Conservation (phyloP, 2,329 filamentous ascomycete genomes). For the Myriosclerotinia duriaeana region DNA sequence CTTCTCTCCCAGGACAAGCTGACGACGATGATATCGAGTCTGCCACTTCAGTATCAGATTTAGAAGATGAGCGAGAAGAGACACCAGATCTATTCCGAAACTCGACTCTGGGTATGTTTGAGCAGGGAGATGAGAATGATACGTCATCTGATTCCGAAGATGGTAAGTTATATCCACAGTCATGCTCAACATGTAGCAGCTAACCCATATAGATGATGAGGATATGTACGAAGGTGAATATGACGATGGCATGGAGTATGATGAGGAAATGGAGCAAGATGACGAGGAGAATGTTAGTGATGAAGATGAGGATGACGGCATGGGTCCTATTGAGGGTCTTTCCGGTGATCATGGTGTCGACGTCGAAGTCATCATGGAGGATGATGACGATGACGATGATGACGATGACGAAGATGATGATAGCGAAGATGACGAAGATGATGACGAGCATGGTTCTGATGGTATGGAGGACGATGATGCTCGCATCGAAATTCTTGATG, state of each 20-base stretch:
- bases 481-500: slow-evolving; percentile 60
- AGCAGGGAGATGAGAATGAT: slow-evolving; percentile 76
- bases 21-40: slow-evolving; percentile 87
- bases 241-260: slow-evolving; percentile 89
- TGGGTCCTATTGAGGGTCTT: slow-evolving; percentile 80
- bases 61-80: slow-evolving; percentile 84
- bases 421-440: slow-evolving; percentile 55
- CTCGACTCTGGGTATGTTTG: slow-evolving; percentile 91
- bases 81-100: slow-evolving; percentile 97
- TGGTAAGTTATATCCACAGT: slow-evolving; percentile 44
- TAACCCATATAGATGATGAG: slow-evolving; percentile 65
- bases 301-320: slow-evolving; percentile 78
- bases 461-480: slow-evolving; percentile 49
- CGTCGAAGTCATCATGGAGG: slow-evolving; percentile 80
- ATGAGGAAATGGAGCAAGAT: slow-evolving; percentile 75
- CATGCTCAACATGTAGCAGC: background rate
- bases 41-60: slow-evolving; percentile 83
- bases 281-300: slow-evolving; percentile 88
- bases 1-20: slow-evolving; percentile 62
- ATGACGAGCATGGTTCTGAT: slow-evolving; percentile 49
- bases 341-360: slow-evolving; percentile 59
- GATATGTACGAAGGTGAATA: slow-evolving; percentile 93
- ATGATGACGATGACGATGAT: slow-evolving; percentile 46
- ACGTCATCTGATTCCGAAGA: slow-evolving; percentile 70
- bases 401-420: slow-evolving; percentile 42